Conservation (phyloP, 148 eudicot species). For the Vaccinium darrowii region DNA sequence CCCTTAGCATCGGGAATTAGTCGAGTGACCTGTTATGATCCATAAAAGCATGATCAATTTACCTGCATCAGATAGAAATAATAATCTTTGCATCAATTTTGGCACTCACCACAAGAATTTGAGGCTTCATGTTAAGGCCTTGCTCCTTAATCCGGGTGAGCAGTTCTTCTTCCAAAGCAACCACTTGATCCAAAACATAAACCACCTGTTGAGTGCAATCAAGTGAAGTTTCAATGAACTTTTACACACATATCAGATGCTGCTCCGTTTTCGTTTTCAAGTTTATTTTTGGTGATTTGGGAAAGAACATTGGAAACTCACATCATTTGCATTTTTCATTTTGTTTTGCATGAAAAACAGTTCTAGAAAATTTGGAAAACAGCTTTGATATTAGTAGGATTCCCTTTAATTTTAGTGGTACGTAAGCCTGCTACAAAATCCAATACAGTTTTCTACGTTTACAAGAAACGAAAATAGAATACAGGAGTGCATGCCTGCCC, state of each 20-base stretch:
- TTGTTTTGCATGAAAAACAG: no score
- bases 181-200: constrained; percentile 92
- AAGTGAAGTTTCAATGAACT: constrained; percentile 4
- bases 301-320: not conserved
- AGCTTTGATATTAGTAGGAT: no score
- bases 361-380: no score
- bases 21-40: constrained; percentile 62
- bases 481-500: constrained; percentile 62
- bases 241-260: not conserved
- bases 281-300: not conserved
- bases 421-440: not conserved
- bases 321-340: no score
- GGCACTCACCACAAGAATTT: constrained; percentile 77
- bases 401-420: no score
- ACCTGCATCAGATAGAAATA: not conserved
- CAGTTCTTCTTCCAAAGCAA: constrained; percentile 85
- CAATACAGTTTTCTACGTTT: not conserved
- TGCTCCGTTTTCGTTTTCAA: not conserved
- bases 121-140: constrained; percentile 82
- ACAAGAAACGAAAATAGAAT: not conserved
- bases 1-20: constrained; percentile 93
- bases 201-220: constrained; percentile 55
- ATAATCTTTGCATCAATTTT: not conserved
- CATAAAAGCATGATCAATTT: not conserved
- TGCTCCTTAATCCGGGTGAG: constrained; percentile 74